Conservation (phyloP, 306 rosid species). For the Vigna hirtella region DNA sequence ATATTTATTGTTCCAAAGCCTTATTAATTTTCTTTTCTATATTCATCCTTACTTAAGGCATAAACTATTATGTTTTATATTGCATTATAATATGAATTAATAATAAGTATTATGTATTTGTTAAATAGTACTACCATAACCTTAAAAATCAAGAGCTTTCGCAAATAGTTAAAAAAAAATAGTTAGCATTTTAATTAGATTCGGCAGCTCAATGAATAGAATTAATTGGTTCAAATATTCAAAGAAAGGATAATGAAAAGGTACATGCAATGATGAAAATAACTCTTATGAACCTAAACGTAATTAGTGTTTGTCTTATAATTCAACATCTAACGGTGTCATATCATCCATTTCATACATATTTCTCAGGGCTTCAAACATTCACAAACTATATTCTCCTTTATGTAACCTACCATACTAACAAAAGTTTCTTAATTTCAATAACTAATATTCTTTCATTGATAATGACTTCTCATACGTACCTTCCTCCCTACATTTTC, state of each 20-base stretch:
- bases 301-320: constrained; percentile 19
- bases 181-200: constrained; percentile 6
- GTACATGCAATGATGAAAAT: constrained; percentile 33
- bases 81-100: too few relatives aligned
- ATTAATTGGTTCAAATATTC: constrained; percentile 21
- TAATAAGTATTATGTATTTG: too few relatives aligned
- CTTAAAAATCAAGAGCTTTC: too few relatives aligned
- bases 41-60: too few relatives aligned
- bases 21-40: too few relatives aligned
- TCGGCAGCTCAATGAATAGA: constrained; percentile 38
- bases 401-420: background rate
- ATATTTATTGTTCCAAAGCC: too few relatives aligned
- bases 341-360: constrained; percentile 14
- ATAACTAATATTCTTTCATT: background rate
- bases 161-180: too few relatives aligned
- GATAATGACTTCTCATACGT: constrained; percentile 4
- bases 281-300: constrained; percentile 24
- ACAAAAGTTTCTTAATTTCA: background rate
- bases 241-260: constrained; percentile 36
- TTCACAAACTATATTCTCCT: background rate
- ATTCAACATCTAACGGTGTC: background rate
- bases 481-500: background rate
- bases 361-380: background rate
- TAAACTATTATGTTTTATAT: too few relatives aligned
- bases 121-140: too few relatives aligned